A percentile compares a stretch with the other conserved stretches of the same genome.
Conservation (phyloP, 176 grass and related monocot genomes). For the Neostapfia colusana region DNA sequence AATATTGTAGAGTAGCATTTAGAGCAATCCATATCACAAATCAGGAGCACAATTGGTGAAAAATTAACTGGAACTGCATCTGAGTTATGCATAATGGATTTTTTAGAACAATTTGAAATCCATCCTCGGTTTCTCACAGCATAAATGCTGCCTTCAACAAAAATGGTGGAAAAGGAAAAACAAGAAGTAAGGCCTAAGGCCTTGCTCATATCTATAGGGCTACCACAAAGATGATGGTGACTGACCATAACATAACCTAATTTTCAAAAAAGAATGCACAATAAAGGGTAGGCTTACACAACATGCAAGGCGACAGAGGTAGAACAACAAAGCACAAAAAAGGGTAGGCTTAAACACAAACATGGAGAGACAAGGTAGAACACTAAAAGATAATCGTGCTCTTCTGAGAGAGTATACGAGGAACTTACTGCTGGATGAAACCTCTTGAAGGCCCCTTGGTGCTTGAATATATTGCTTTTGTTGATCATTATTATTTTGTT, state of each 20-base stretch:
- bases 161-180: slow-evolving; percentile 13
- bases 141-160: not conserved
- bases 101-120: not conserved
- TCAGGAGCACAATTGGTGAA: not conserved
- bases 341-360: not conserved
- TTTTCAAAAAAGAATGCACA: not conserved
- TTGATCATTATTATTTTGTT: slow-evolving; percentile 64
- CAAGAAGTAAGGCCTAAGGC: not conserved
- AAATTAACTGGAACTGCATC: not conserved
- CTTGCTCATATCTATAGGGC: slow-evolving; percentile 6
- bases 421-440: slow-evolving; percentile 89
- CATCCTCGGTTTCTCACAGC: not conserved
- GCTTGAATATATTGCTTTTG: slow-evolving; percentile 75
- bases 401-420: slow-evolving; percentile 11
- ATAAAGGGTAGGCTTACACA: not conserved
- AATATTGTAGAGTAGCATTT: slow-evolving; percentile 2
- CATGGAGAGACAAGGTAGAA: not conserved
- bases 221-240: not conserved
- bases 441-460: slow-evolving; percentile 62
- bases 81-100: not conserved
- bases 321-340: not conserved
- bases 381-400: not conserved
- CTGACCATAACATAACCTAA: not conserved
- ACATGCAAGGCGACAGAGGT: not conserved
- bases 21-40: not conserved